Evolutionary conservation across 352 stramenopile genomes (phyloP), one percentile per base, ranked within the genome.

Genomic region (Pythium volutum): DNA sequence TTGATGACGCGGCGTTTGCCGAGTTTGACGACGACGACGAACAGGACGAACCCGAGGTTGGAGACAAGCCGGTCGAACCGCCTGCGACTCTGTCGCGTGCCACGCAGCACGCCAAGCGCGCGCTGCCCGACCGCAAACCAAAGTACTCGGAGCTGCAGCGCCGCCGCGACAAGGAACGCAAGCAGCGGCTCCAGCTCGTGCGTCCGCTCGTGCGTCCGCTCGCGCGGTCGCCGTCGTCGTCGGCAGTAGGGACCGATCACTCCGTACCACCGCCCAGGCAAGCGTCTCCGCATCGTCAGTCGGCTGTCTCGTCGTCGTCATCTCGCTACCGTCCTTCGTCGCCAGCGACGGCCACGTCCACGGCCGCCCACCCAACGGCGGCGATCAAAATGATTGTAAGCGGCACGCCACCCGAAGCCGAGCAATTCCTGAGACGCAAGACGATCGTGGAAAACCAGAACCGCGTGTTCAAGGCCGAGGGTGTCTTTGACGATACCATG

Each of bases 91-190:
- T n/a, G 18, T 34, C 49, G 15, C 26, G 7, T 12, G 16, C 46
- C 12, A 20, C 56, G 38, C 34, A 10, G 8, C 23, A 46, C 34
- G 52, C 54, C 33, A 55, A 64, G 34, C 60, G 78, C 55, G 67
- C 62, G 5, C 29, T 86, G 10, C 81, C 78, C 3, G 81, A 88
- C 18, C 79, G 80, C n/a, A 88, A 87, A 42, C 63, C 62, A 6
- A 90, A 87, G 48, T 74, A 90, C 58, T 79, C 76, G 10, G 78
- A 73, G 20, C 71, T 90, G 2, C 76, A 88, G 55, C 63, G 82
- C 33, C 75, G 81, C 20, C 76, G 81, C 2, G 75, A 87, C 60
- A 76, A 76, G 33, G 81, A 73, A 0, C 70, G 81, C 11, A 69
- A 87, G 12, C 73, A 86, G 27, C 81, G 78, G 0, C 69, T 86